A percentile compares a stretch with the other conserved stretches of the same genome.
phyloP scores from a whole-genome alignment of 177 flowering plant genomes.

The Telopea speciosissima region DNA sequence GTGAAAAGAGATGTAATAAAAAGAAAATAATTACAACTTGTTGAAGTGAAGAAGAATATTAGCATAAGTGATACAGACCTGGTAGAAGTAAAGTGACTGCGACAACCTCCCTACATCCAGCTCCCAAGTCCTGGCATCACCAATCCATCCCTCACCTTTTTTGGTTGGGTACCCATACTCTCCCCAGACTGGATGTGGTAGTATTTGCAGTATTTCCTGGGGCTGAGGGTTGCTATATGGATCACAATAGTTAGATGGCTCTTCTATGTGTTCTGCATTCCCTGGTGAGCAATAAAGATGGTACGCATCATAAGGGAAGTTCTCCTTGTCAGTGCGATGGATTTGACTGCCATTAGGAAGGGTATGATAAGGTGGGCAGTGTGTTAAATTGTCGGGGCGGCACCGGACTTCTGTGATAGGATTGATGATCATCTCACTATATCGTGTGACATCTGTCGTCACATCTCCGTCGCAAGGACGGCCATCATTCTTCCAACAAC shows the following conservation, averaged over 20 bases:
- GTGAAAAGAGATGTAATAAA: too few relatives aligned
- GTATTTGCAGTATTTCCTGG: too few relatives aligned
- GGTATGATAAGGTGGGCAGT: slow-evolving; percentile 69
- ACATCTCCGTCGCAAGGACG: slow-evolving; percentile 63
- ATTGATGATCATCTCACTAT: slow-evolving; percentile 81
- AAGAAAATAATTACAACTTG: too few relatives aligned
- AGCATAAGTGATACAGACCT: slow-evolving; percentile 35
- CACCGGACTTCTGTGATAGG: slow-evolving; percentile 51
- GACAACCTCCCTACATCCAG: slow-evolving; percentile 62
- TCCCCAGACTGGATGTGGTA: too few relatives aligned
- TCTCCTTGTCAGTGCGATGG: slow-evolving; percentile 37
- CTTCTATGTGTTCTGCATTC: slow-evolving; percentile 45
- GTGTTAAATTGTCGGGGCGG: slow-evolving; percentile 19
- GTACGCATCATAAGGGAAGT: slow-evolving; percentile 59
- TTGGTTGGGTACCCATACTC: slow-evolving; percentile 50
- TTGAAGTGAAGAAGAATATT: too few relatives aligned
- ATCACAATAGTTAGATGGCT: slow-evolving; percentile 53
- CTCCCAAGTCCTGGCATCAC: slow-evolving; percentile 60
- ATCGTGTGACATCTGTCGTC: slow-evolving; percentile 58
- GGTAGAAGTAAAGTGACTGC: slow-evolving; percentile 51
- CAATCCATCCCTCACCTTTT: too few relatives aligned
- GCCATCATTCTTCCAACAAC: slow-evolving; percentile 92
- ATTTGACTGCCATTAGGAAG: slow-evolving; percentile 43
- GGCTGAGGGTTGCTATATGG: slow-evolving; percentile 80
- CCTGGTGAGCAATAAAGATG: slow-evolving; percentile 65